Conservation (phyloP, 768 basidiomycete species). For the Leccinum variicolor region DNA sequence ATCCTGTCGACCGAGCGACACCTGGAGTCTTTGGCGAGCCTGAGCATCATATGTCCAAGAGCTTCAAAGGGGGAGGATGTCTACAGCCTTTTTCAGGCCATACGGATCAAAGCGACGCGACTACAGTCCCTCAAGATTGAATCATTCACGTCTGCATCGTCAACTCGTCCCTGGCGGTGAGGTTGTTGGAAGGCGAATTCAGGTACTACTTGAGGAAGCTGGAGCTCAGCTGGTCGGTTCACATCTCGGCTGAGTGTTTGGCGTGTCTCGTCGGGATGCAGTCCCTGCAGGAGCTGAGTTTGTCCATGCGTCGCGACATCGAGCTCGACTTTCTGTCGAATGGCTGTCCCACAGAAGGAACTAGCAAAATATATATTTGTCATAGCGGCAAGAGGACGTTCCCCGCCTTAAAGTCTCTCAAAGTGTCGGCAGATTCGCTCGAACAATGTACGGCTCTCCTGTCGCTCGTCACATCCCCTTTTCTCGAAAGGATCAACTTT, state of each 20-base stretch:
- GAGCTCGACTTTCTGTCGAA: slow-evolving; percentile 9
- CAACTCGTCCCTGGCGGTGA: slow-evolving; percentile 14
- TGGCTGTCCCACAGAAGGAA: slow-evolving; percentile 2
- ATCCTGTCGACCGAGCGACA: slow-evolving; percentile 17
- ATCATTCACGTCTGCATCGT: slow-evolving; percentile 16
- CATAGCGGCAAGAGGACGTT: slow-evolving; percentile 14
- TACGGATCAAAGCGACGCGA: slow-evolving; percentile 17
- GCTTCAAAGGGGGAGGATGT: slow-evolving; percentile 16
- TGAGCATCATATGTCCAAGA: slow-evolving; percentile 24
- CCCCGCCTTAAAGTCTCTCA: slow-evolving; percentile 20
- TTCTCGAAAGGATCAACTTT: slow-evolving; percentile 21
- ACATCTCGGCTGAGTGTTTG: slow-evolving; percentile 22
- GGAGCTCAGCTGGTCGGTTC: slow-evolving; percentile 23
- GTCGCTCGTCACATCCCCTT: slow-evolving; percentile 21
- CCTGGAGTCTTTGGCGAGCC: slow-evolving; percentile 15
- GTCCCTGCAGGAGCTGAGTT: slow-evolving; percentile 21
- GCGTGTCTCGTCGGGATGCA: slow-evolving; percentile 18
- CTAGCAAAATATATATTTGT: neutral
- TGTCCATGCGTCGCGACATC: slow-evolving; percentile 21
- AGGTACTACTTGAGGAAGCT: slow-evolving; percentile 19
- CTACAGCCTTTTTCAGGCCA: slow-evolving; percentile 20
- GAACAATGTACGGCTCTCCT: slow-evolving; percentile 27
- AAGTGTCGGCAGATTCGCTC: slow-evolving; percentile 22
- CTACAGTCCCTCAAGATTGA: slow-evolving; percentile 20
- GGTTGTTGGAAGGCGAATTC: slow-evolving; percentile 14